phyloP scores from a whole-genome alignment of 2,329 filamentous ascomycete species.

The Lasiodiplodia sp. region DNA sequence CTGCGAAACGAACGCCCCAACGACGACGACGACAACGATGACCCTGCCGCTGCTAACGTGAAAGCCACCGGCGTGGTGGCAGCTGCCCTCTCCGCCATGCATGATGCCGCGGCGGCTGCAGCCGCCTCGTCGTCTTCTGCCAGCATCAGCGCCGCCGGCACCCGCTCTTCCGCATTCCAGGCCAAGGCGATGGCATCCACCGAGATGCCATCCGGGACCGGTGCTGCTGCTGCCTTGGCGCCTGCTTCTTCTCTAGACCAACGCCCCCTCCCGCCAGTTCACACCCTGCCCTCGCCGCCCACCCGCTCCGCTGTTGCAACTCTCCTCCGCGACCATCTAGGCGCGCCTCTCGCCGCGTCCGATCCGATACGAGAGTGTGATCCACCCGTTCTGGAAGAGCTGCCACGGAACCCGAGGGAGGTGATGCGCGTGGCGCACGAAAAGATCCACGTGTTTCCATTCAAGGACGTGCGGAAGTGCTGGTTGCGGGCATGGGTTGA shows the following conservation, averaged over 20 bases:
- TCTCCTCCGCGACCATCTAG: constrained; percentile 34
- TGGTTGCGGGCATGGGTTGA: constrained; percentile 79
- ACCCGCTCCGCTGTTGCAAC: constrained; percentile 6
- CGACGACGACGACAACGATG: neutral
- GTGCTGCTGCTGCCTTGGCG: neutral
- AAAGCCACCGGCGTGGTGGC: constrained; percentile 1
- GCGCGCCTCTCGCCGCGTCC: constrained; percentile 8
- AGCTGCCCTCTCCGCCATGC: constrained; percentile 9
- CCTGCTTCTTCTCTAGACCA: neutral
- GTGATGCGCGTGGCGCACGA: constrained; percentile 67
- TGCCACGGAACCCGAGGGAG: constrained; percentile 44
- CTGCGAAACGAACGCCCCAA: neutral
- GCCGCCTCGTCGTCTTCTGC: neutral
- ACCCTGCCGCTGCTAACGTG: neutral
- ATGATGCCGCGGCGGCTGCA: constrained; percentile 7
- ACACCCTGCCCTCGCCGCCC: neutral
- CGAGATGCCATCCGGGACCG: neutral
- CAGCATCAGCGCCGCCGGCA: neutral
- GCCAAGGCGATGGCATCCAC: neutral
- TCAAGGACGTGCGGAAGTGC: constrained; percentile 68
- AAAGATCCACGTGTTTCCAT: constrained; percentile 75
- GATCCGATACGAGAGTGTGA: constrained; percentile 52
- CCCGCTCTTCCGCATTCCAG: neutral
- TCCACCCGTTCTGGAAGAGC: constrained; percentile 42
- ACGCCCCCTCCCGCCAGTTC: neutral